Evolutionary conservation across 1,284 basidiomycete genomes (phyloP).

Genomic region (Puccinia novopanici): DNA sequence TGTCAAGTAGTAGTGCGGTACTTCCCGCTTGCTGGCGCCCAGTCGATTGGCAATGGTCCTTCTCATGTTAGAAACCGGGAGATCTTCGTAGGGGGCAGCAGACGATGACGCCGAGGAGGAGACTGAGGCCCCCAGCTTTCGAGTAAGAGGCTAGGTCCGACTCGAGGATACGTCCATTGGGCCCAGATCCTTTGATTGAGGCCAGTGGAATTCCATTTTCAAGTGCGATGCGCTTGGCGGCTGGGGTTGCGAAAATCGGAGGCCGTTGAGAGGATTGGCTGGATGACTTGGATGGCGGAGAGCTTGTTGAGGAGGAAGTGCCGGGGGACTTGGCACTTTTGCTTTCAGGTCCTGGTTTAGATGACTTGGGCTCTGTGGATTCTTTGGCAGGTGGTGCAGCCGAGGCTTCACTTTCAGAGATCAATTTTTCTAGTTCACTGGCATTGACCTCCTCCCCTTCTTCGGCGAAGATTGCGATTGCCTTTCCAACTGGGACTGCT

Average conservation of each 20-base stretch:
- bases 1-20: conserved; percentile 98
- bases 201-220: conserved; percentile 89
- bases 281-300: conserved; percentile 57
- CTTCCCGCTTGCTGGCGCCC: conserved; percentile 85
- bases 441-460: conserved; percentile 88
- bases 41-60: conserved; percentile 87
- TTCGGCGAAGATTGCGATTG: conserved; percentile 88
- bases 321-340: conserved; percentile 51
- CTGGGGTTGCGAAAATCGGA: conserved; percentile 83
- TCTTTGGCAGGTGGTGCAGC: conserved; percentile 56
- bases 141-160: conserved; percentile 73
- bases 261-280: conserved; percentile 55
- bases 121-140: conserved; percentile 61
- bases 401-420: conserved; percentile 56
- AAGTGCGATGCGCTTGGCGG: conserved; percentile 94
- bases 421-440: conserved; percentile 66
- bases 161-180: conserved; percentile 87
- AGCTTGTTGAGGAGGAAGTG: conserved; percentile 53
- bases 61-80: conserved; percentile 92
- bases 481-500: conserved; percentile 77
- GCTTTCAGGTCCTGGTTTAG: conserved; percentile 53
- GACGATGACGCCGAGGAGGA: conserved; percentile 58
- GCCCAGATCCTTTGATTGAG: conserved; percentile 91
- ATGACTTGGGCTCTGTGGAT: conserved; percentile 57
- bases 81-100: conserved; percentile 74